Evolutionary conservation across 352 stramenopile genomes (phyloP), one percentile per base, ranked within the genome.

Genomic region (Phytophthora chlamydospora): DNA sequence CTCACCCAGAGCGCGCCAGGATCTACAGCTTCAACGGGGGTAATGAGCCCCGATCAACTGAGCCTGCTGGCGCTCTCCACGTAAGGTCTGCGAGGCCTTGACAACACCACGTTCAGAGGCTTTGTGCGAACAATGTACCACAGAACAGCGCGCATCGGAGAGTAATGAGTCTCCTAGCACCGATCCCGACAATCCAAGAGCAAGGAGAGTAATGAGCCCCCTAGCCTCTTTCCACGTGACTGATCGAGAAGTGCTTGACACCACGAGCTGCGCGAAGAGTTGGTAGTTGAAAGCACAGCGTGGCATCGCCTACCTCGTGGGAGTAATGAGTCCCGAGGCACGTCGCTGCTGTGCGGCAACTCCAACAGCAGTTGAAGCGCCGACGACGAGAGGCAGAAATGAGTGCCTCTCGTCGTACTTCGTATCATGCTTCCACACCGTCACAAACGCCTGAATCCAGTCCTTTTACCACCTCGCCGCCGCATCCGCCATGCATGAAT

Each of bases 401-500:
- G 62, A 61, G 47, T 66, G 44, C 54, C 38, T 66, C 62, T 43
- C 19, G n/a, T 52, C 48, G 24, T 34, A 12, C 21, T 14, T n/a
- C 19, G 16, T 58, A 35, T 51, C 24, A 31, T 12, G 1, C 16
- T 6, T 6, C 27, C 34, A 42, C 4, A 41, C 24, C 16, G 16
- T 4, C 12, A 29, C n/a, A n/a, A 27, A 35, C 17, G 11, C 32
- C 21, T 7, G 29, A 43, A 58, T 38, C 31, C 12, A 29, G 11
- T 13, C n/a, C 34, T 5, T 42, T n/a, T 68, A 72, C 62, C 57
- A 73, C 32, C 63, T 48, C 12, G 53, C 62, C 43, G 62, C 36
- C 8, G 70, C 35, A 51, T 68, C 66, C 3, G 62, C 51, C 31
- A 89, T 81, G 46, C 80, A 90, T 7, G 80, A 82, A 35, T 88